Evolutionary conservation across 805 yeast genomes (phyloP).

Genomic region (Candida michaelii): DNA sequence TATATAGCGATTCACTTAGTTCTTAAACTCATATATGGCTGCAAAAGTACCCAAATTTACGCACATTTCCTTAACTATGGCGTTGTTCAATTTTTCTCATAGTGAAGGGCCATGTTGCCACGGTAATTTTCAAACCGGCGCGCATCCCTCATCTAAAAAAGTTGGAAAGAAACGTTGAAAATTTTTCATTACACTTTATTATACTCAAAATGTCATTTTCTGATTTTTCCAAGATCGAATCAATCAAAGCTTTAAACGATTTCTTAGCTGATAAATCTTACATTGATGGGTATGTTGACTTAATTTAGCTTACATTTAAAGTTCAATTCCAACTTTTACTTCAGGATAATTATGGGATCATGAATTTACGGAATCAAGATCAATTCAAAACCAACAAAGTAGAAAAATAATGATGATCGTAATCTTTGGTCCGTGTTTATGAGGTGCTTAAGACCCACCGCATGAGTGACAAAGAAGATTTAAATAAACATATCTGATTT

Average conservation of each 20-base stretch:
- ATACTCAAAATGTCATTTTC: constrained; percentile 63
- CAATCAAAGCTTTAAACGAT: constrained; percentile 66
- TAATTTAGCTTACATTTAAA: background rate
- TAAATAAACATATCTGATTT: constrained; percentile 28
- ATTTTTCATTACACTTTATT: constrained; percentile 9
- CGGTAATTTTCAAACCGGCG: constrained; percentile 8
- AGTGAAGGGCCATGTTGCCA: background rate
- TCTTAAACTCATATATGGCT: constrained; percentile 1
- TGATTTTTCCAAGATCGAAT: constrained; percentile 75
- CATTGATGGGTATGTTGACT: constrained; percentile 84
- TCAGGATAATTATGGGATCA: background rate
- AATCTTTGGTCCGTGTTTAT: constrained; percentile 93
- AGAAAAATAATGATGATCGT: constrained; percentile 56
- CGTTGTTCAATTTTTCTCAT: background rate
- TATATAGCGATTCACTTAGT: background rate
- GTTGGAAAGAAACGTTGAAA: constrained; percentile 13
- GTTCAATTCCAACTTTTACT: background rate
- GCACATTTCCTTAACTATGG: background rate
- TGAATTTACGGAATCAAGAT: background rate
- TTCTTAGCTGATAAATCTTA: constrained; percentile 91
- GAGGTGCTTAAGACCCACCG: constrained; percentile 94
- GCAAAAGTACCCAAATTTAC: constrained; percentile 7
- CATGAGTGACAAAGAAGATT: constrained; percentile 73
- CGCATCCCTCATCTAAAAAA: background rate
- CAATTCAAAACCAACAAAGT: background rate